Conservation (phyloP, 1,284 basidiomycete species). For the Ustilago lituana region DNA sequence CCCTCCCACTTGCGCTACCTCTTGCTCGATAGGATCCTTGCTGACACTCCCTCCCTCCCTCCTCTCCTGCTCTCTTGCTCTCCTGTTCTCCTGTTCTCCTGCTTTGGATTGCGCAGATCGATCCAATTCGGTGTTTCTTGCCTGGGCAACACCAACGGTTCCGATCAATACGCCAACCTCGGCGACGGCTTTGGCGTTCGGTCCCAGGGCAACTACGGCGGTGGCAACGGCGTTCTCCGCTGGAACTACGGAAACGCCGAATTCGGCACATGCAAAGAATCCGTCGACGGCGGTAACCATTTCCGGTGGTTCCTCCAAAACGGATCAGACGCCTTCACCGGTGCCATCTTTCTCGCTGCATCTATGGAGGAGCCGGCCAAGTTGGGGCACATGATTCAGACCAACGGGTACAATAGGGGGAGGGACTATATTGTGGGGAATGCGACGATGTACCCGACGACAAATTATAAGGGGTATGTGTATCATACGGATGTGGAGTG, state of each 20-base stretch:
- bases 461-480: conserved; percentile 40
- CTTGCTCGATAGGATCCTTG: too few species aligned
- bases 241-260: conserved; percentile 59
- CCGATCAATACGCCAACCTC: conserved; percentile 56
- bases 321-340: conserved; percentile 74
- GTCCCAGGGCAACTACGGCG: conserved; percentile 52
- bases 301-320: conserved; percentile 89
- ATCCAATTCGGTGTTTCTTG: conserved; percentile 66
- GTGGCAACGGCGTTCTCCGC: conserved; percentile 57
- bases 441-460: conserved; percentile 45
- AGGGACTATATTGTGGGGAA: conserved; percentile 77
- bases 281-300: conserved; percentile 86
- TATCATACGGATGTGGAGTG: conserved; percentile 60
- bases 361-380: conserved; percentile 53
- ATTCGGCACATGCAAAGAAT: conserved; percentile 71
- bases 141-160: conserved; percentile 61
- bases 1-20: too few species aligned
- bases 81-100: too few species aligned
- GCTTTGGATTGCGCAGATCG: too few species aligned
- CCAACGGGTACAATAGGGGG: conserved; percentile 59
- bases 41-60: too few species aligned
- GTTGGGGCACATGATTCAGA: conserved; percentile 48
- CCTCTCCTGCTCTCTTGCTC: not conserved
- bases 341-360: conserved; percentile 82
- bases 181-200: conserved; percentile 54